phyloP scores from a whole-genome alignment of 192 early-diverging fungal species.

The Diversispora eburnea region DNA sequence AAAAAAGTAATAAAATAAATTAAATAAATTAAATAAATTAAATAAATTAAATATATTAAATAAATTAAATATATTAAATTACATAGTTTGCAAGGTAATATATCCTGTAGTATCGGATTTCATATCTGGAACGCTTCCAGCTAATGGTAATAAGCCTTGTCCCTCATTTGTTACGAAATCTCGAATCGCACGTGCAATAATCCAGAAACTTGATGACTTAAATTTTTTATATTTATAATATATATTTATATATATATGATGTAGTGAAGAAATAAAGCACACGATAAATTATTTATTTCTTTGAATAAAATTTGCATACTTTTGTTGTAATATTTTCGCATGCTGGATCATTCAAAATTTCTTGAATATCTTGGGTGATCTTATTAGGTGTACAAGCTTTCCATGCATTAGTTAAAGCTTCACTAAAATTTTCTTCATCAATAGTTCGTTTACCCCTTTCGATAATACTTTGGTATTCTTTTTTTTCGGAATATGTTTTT shows the following conservation, averaged over 20 bases:
- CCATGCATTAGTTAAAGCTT: constrained; percentile 69
- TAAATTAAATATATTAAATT: background rate
- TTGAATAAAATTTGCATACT: constrained; percentile 33
- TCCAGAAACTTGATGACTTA: constrained; percentile 79
- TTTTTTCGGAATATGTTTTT: constrained; percentile 55
- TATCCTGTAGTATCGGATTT: constrained; percentile 90
- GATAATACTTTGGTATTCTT: constrained; percentile 64
- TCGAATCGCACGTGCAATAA: constrained; percentile 70
- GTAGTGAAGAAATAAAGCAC: background rate
- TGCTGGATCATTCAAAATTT: constrained; percentile 54
- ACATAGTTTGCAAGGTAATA: constrained; percentile 77
- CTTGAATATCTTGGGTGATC: constrained; percentile 46
- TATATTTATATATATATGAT: constrained; percentile 8
- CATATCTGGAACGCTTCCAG: constrained; percentile 93
- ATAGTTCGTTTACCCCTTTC: constrained; percentile 48
- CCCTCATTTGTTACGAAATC: constrained; percentile 76
- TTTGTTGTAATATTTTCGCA: constrained; percentile 50
- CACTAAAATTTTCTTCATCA: constrained; percentile 88
- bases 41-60: background rate
- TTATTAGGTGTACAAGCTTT: constrained; percentile 56
- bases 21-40: background rate
- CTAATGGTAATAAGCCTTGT: constrained; percentile 70
- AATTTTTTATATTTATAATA: constrained; percentile 6
- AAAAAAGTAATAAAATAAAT: background rate
- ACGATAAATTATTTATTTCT: too few relatives aligned